These are phyloP conservation scores for Stachybotrys chartarum DNA, from an alignment of 2,329 filamentous ascomycete genomes.

Conservation along the genomic window DNA sequence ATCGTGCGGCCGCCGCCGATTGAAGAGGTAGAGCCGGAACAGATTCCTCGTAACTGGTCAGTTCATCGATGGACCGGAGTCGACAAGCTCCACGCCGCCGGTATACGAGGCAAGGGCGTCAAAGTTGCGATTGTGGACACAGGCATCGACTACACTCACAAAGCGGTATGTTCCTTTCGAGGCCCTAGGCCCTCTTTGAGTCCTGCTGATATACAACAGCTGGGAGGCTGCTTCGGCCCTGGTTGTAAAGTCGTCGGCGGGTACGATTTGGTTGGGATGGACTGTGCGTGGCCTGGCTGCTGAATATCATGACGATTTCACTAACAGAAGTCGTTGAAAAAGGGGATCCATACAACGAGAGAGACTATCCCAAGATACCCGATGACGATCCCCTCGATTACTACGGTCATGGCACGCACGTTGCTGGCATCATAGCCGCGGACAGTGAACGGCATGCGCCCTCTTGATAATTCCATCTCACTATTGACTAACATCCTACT, in stretches of 20 bases:
- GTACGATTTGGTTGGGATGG: constrained; percentile 27
- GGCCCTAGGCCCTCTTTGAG: not conserved
- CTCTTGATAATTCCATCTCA: not conserved
- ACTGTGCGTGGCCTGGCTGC: constrained; percentile 14
- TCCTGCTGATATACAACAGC: constrained; percentile 13
- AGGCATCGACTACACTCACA: constrained; percentile 31
- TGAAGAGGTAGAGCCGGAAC: not conserved
- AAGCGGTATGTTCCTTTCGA: constrained; percentile 18
- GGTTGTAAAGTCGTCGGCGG: constrained; percentile 29
- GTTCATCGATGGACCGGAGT: constrained; percentile 32
- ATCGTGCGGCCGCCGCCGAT: constrained; percentile 1
- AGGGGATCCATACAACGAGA: constrained; percentile 23
- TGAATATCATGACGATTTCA: constrained; percentile 5
- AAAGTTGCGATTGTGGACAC: constrained; percentile 32
- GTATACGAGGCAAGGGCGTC: constrained; percentile 28
- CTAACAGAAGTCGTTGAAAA: not conserved
- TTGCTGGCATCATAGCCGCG: constrained; percentile 42
- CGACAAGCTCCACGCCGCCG: constrained; percentile 26
- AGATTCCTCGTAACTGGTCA: constrained; percentile 17
- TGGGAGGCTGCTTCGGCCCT: constrained; percentile 31
- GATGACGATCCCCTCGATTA: constrained; percentile 27
- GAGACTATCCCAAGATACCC: constrained; percentile 20
- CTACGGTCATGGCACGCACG: constrained; percentile 30
- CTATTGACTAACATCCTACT: not conserved
- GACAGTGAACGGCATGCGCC: constrained; percentile 23